Conservation (phyloP, 2,329 filamentous ascomycete species). For the Talaromyces marneffei region DNA sequence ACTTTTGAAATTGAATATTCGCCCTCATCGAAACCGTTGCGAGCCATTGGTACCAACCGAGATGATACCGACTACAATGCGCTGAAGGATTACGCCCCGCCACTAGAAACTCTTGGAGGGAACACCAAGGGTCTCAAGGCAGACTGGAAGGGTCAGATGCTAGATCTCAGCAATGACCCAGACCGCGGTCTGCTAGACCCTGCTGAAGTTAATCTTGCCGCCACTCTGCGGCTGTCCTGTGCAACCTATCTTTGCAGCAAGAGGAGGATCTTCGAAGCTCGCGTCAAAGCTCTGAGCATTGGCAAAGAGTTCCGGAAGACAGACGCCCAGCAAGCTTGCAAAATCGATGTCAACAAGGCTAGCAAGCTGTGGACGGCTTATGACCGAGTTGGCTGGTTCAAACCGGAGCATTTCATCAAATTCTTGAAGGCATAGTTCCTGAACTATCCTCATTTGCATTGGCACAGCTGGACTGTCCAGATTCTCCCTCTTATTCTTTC, state of each 20-base stretch:
- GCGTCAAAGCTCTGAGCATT: slow-evolving; percentile 60
- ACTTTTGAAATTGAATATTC: slow-evolving; percentile 32
- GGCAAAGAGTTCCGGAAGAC: slow-evolving; percentile 91
- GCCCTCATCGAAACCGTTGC: slow-evolving; percentile 39
- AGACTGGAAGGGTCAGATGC: slow-evolving; percentile 76
- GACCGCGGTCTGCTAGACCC: slow-evolving; percentile 66
- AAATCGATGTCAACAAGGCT: slow-evolving; percentile 97
- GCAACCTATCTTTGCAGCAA: slow-evolving; percentile 90
- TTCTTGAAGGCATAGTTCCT: slow-evolving; percentile 27
- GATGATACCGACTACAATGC: slow-evolving; percentile 76
- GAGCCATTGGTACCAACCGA: slow-evolving; percentile 54
- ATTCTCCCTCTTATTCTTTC: not conserved
- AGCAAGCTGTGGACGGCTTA: slow-evolving; percentile 88
- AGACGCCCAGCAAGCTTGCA: slow-evolving; percentile 91
- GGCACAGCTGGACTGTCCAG: slow-evolving; percentile 14
- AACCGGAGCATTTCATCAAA: slow-evolving; percentile 47
- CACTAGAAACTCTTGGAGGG: slow-evolving; percentile 57
- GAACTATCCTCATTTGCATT: not conserved
- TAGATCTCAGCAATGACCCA: slow-evolving; percentile 69
- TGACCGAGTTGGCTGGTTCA: slow-evolving; percentile 79
- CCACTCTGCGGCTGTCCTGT: slow-evolving; percentile 74
- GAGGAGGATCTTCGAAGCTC: slow-evolving; percentile 77
- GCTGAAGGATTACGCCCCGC: slow-evolving; percentile 68
- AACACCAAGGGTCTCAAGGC: slow-evolving; percentile 70
- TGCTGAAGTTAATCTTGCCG: slow-evolving; percentile 70